phyloP scores from a whole-genome alignment of 306 rosid genomes.

The Lotus japonicus region DNA sequence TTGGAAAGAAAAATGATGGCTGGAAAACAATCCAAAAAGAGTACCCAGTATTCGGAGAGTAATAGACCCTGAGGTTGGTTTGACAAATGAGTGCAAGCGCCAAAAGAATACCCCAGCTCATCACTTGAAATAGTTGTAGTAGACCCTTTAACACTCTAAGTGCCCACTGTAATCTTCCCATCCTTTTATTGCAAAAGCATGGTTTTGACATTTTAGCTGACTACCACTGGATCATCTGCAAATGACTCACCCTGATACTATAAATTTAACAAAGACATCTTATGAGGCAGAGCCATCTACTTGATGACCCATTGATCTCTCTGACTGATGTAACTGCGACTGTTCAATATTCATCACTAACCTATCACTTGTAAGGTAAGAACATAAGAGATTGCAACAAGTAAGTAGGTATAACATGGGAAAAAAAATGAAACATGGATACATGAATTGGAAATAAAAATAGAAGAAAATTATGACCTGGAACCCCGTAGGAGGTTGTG shows the following conservation, averaged over 20 bases:
- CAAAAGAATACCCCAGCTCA: no score
- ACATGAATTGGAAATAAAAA: background rate
- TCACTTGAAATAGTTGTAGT: no score
- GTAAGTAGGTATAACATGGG: background rate
- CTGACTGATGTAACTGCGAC: constrained; percentile 26
- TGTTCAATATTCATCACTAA: constrained; percentile 31
- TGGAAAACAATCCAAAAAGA: constrained; percentile 13
- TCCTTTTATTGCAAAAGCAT: no score
- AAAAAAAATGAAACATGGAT: constrained; percentile 2
- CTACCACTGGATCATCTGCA: no score
- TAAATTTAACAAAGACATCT: no score
- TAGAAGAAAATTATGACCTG: constrained; percentile 42
- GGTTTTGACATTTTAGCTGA: no score
- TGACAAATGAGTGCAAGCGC: constrained; percentile 25
- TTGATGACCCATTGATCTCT: constrained; percentile 23
- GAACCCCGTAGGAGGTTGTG: constrained; percentile 62
- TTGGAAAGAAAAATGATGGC: background rate
- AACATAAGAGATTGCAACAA: constrained; percentile 17
- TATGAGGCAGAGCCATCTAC: constrained; percentile 23
- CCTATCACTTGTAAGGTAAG: constrained; percentile 39
- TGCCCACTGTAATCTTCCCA: no score
- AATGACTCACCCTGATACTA: no score
- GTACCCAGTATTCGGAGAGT: constrained; percentile 5
- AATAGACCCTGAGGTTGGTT: constrained; percentile 50
- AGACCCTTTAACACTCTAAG: no score